Percentiles rank a stretch among this genome's conserved stretches.
phyloP scores from a whole-genome alignment of 2,329 filamentous ascomycete species.

The Thyridium curvatum region DNA sequence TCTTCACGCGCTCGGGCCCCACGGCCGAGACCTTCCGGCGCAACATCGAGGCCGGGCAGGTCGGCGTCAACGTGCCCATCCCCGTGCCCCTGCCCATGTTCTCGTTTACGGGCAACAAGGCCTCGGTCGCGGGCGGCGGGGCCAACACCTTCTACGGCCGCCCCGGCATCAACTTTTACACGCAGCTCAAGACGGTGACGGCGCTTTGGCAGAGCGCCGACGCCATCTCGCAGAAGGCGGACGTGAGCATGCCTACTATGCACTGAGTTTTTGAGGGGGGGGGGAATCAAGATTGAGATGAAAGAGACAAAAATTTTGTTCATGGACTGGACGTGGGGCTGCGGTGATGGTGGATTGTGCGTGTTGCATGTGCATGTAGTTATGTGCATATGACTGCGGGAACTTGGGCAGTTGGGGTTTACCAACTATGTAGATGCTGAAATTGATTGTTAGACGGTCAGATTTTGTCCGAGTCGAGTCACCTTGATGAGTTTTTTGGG shows the following conservation, averaged over 20 bases:
- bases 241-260: constrained; percentile 76
- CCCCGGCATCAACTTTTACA: constrained; percentile 90
- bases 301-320: too few relatives aligned
- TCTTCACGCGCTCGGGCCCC: constrained; percentile 74
- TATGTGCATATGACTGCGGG: too few relatives aligned
- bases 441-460: too few relatives aligned
- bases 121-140: constrained; percentile 84
- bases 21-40: constrained; percentile 74
- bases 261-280: not conserved
- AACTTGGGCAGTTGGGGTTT: too few relatives aligned
- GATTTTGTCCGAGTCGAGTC: too few relatives aligned
- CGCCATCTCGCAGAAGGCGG: constrained; percentile 76
- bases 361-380: too few relatives aligned
- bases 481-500: too few relatives aligned
- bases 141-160: constrained; percentile 93
- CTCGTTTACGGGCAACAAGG: constrained; percentile 76
- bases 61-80: constrained; percentile 81
- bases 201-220: constrained; percentile 83
- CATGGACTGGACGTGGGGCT: too few relatives aligned
- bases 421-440: too few relatives aligned
- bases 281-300: too few relatives aligned
- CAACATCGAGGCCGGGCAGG: constrained; percentile 78
- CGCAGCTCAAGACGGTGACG: constrained; percentile 96
- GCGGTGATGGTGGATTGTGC: too few relatives aligned
- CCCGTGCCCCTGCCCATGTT: constrained; percentile 67